A percentile compares a stretch with the other conserved stretches of the same genome.
These are phyloP conservation scores for Diversispora epigaea DNA, from an alignment of 192 early-diverging fungal genomes.

Conservation along the genomic window DNA sequence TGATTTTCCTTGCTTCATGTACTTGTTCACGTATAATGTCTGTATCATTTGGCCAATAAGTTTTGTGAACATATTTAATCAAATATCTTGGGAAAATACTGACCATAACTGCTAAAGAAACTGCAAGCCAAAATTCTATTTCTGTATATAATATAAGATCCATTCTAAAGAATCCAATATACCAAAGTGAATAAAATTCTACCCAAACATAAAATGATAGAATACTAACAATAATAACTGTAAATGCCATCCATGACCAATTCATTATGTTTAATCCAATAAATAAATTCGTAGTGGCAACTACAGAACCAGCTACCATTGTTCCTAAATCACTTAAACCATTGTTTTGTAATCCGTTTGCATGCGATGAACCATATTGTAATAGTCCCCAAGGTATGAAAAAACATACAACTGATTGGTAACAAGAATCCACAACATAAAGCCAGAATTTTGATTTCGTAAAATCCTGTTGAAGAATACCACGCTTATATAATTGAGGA, in stretches of 20 bases:
- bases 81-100: constrained; percentile 76
- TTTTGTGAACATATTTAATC: constrained; percentile 65
- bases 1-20: constrained; percentile 11
- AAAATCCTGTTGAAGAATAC: constrained; percentile 72
- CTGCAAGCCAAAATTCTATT: constrained; percentile 67
- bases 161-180: constrained; percentile 54
- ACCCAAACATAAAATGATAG: constrained; percentile 45
- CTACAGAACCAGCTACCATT: constrained; percentile 66
- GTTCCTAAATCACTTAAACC: constrained; percentile 74
- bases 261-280: constrained; percentile 70
- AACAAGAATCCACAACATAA: constrained; percentile 66
- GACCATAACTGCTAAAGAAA: constrained; percentile 56
- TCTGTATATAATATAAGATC: constrained; percentile 60
- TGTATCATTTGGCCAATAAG: constrained; percentile 76
- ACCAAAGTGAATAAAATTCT: constrained; percentile 42
- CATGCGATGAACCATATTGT: constrained; percentile 46
- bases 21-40: constrained; percentile 84
- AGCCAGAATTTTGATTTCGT: constrained; percentile 74
- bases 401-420: constrained; percentile 71
- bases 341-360: constrained; percentile 47
- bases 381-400: constrained; percentile 62
- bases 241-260: constrained; percentile 73
- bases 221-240: constrained; percentile 47
- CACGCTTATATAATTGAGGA: constrained; percentile 79
- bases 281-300: constrained; percentile 77